Evolutionary conservation across 192 early-diverging fungal species (phyloP).

Genomic region (Coemansia asiatica): DNA sequence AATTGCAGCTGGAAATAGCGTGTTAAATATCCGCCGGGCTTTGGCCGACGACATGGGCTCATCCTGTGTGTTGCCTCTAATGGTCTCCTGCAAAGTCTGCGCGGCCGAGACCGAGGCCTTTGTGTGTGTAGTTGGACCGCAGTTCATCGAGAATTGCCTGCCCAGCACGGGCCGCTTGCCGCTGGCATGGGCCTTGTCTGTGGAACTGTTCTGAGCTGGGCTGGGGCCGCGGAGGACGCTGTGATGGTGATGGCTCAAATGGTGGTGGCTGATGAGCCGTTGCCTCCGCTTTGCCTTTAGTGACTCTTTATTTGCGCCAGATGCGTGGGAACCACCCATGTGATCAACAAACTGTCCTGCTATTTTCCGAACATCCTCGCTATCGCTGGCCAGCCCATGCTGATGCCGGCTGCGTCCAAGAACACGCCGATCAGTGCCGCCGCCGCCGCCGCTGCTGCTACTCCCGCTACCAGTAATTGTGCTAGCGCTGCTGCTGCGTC

Average conservation of each 20-base stretch:
- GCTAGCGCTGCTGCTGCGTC: conserved; percentile 2
- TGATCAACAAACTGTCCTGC: conserved; percentile 3
- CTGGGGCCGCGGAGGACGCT: neutral
- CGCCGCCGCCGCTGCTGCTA: neutral
- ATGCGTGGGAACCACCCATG: conserved; percentile 3
- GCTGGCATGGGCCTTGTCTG: neutral
- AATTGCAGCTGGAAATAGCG: conserved; percentile 21
- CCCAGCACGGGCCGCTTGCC: neutral
- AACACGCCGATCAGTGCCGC: neutral
- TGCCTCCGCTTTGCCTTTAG: conserved; percentile 6
- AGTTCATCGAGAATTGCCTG: neutral
- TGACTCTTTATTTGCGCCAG: conserved; percentile 8
- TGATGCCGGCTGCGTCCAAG: conserved; percentile 2
- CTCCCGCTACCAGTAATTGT: neutral
- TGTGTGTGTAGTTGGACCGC: neutral
- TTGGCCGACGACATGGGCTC: conserved; percentile 49
- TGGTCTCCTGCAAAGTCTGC: conserved; percentile 20
- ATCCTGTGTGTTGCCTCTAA: conserved; percentile 35
- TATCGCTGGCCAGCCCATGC: conserved; percentile 12
- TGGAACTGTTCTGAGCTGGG: neutral
- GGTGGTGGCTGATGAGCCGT: neutral
- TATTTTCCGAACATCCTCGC: conserved; percentile 1
- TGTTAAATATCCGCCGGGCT: conserved; percentile 41
- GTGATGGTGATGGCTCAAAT: conserved; percentile 2
- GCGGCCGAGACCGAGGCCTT: neutral